Conservation (phyloP, 192 early-diverging fungal species). For the Linnemannia schmuckeri region DNA sequence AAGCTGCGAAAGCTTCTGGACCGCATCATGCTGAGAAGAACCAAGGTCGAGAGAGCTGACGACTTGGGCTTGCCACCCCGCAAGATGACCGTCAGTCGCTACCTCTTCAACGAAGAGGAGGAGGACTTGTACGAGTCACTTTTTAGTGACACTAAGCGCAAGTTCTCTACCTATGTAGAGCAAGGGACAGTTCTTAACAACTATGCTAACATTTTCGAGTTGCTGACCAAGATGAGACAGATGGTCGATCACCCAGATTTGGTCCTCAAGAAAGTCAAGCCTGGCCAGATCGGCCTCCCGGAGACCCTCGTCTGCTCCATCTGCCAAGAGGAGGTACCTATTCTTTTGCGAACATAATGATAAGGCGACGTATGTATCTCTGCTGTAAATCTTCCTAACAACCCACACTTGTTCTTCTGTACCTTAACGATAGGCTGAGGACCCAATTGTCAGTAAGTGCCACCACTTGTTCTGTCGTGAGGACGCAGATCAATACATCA, state of each 20-base stretch:
- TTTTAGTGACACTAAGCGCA: constrained; percentile 78
- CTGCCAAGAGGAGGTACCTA: constrained; percentile 80
- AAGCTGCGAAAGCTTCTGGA: constrained; percentile 85
- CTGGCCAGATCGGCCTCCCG: constrained; percentile 71
- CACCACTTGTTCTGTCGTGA: constrained; percentile 93
- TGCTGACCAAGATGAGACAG: constrained; percentile 89
- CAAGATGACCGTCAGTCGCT: constrained; percentile 81
- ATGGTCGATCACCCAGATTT: constrained; percentile 92
- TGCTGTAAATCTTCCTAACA: not conserved
- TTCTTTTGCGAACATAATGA: not conserved
- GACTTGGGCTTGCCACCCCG: constrained; percentile 92
- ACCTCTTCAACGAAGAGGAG: constrained; percentile 90
- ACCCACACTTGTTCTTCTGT: not conserved
- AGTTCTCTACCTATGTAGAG: constrained; percentile 86
- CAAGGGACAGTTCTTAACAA: constrained; percentile 90
- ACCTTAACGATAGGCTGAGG: constrained; percentile 66
- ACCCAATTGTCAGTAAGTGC: constrained; percentile 86
- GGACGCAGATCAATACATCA: constrained; percentile 71
- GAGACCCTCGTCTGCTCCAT: constrained; percentile 79
- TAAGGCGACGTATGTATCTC: not conserved
- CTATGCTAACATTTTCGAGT: constrained; percentile 94
- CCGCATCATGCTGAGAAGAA: constrained; percentile 90
- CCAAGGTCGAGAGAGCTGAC: constrained; percentile 89
- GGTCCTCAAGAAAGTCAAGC: constrained; percentile 71
- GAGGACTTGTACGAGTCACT: constrained; percentile 91